phyloP scores from a whole-genome alignment of 2,329 filamentous ascomycete species.

The Plenodomus biglobosus region DNA sequence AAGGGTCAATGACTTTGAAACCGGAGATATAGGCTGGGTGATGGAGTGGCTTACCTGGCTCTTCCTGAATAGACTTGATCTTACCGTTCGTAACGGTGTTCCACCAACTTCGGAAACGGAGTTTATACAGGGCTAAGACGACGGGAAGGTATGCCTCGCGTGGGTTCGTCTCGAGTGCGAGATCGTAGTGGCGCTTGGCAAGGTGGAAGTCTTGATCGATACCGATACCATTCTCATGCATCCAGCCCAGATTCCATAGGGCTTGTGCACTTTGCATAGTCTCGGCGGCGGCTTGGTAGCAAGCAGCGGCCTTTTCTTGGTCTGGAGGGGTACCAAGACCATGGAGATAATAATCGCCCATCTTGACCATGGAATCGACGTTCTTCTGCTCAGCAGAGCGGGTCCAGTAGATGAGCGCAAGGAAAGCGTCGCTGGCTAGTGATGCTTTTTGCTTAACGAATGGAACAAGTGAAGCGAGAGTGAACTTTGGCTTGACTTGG shows the following conservation, averaged over 20 bases:
- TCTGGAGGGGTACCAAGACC: conserved; percentile 72
- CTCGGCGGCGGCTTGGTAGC: conserved; percentile 90
- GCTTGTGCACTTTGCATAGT: conserved; percentile 91
- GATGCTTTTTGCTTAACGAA: conserved; percentile 47
- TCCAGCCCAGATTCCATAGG: conserved; percentile 97
- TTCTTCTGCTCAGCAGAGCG: conserved; percentile 91
- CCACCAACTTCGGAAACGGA: conserved; percentile 86
- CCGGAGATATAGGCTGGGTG: background rate
- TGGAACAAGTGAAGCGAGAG: conserved; percentile 58
- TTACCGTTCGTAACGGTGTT: conserved; percentile 89
- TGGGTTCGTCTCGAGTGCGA: conserved; percentile 82
- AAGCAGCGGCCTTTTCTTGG: conserved; percentile 83
- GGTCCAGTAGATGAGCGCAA: conserved; percentile 92
- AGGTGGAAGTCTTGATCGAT: conserved; percentile 95
- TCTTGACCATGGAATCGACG: conserved; percentile 91
- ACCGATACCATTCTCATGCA: conserved; percentile 96
- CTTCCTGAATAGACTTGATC: conserved; percentile 88
- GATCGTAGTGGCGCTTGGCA: conserved; percentile 93
- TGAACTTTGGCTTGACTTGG: conserved; percentile 54
- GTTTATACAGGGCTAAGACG: conserved; percentile 80
- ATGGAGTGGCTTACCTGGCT: conserved; percentile 64
- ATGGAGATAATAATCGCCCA: conserved; percentile 94
- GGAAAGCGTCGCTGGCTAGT: conserved; percentile 58
- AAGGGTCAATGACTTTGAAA: conserved; percentile 4
- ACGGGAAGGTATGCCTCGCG: conserved; percentile 91